Conservation (phyloP, 441 rosid genomes). For the Rhodomyrtus psidioides region DNA sequence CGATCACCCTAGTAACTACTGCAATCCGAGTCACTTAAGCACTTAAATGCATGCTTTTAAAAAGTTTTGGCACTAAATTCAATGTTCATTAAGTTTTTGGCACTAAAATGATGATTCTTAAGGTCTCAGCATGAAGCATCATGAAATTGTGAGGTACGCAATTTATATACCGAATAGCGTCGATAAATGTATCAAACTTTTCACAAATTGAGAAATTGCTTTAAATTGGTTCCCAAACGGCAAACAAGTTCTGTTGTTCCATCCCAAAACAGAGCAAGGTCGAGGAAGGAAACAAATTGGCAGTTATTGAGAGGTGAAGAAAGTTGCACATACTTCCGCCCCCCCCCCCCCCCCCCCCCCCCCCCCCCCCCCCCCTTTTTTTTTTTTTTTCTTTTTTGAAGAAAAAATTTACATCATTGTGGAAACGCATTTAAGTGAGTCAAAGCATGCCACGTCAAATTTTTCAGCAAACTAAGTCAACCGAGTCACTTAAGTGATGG, state of each 20-base stretch:
- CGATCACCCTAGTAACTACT: too few species aligned
- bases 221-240: neutral
- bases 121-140: neutral
- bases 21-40: fast-evolving
- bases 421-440: fast-evolving
- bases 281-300: neutral
- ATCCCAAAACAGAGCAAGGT: neutral
- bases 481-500: neutral
- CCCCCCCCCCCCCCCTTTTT: too few species aligned
- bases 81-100: neutral
- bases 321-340: neutral
- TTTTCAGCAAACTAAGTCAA: neutral
- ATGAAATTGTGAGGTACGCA: neutral
- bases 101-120: neutral
- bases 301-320: neutral
- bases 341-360: too few species aligned
- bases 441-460: neutral
- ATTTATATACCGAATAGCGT: neutral
- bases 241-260: neutral
- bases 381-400: neutral
- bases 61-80: neutral
- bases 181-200: neutral
- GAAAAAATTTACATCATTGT: neutral
- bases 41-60: too few species aligned
- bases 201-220: neutral